Evolutionary conservation across 768 basidiomycete species (phyloP), one percentile per base, ranked within the genome.

Genomic region (Lactarius quietus): DNA sequence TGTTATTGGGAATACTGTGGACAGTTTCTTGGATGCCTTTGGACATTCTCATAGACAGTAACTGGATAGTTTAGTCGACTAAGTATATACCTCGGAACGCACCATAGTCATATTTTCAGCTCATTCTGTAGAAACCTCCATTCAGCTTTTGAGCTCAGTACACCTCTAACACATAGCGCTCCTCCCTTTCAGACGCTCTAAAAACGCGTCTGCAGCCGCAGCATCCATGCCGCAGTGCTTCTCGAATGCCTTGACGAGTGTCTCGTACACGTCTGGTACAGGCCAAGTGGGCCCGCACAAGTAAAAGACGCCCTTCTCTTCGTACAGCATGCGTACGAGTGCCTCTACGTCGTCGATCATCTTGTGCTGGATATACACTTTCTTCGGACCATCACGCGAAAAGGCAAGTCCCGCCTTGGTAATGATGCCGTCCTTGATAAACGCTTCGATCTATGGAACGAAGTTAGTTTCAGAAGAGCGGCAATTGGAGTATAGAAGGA

Each of bases 211-310:
- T 3, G 96, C 97, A 41, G 80, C 74, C 62, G 84, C 81, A 53
- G 80, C 77, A 15, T 85, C 82, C 73, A 84, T 79, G 18, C 86
- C 86, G 66, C 88, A 86, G 72, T 87, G 86, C 73, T 86, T 85
- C 31, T 83, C 83, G 67, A 98, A 78, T 3, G 93, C 90, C 23
- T 86, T 86, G 26, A 95, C 88, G 57, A 99, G 81, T 0, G 97
- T 92, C 76, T 96, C 90, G 72, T 92, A 96, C 6, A 99, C 94
- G 72, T 98, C 97, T 1, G 97, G 95, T 26, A 98, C 96, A n/a
- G 97, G 97, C 96, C 95, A 97, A 31, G 96, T 98, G 41, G 96
- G 97, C 31, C 96, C 96, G 75, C 97, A 98, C 53, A 99, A 81
- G 77, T 98, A 98, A 79, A 99, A 99, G 55, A 87, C 91, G 36